Evolutionary conservation across 164 flowering plant species (phyloP).

Genomic region (Paratinospora sagittata): DNA sequence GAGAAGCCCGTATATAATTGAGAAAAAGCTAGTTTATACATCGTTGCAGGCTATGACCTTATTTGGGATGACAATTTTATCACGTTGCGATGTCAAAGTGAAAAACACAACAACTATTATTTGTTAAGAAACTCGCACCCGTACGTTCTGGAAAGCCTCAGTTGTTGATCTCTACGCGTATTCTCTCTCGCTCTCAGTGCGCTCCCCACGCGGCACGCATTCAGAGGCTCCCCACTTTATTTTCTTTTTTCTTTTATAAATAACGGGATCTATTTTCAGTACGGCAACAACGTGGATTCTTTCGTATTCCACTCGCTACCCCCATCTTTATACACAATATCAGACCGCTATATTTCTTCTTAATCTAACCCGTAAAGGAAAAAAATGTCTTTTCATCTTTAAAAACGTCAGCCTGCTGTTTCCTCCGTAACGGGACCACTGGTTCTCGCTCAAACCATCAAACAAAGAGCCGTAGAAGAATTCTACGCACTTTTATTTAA

Average conservation of each 20-base stretch:
- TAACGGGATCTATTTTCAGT: background rate
- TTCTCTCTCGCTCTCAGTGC: background rate
- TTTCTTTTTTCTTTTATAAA: background rate
- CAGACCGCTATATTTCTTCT: no score
- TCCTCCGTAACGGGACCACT: background rate
- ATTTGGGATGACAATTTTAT: no score
- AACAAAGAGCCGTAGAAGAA: background rate
- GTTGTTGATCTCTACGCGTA: no score
- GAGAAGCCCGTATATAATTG: no score
- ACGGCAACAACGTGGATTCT: background rate
- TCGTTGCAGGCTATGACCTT: no score
- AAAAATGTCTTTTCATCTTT: background rate
- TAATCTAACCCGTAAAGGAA: background rate
- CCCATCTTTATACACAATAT: background rate
- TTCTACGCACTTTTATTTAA: background rate
- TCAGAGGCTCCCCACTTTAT: background rate
- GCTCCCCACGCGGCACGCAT: constrained; percentile 4
- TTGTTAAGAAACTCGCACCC: no score
- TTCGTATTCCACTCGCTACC: background rate
- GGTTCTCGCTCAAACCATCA: background rate
- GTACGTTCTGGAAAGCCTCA: no score
- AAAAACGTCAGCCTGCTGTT: background rate
- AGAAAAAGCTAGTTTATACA: no score
- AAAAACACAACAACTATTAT: no score
- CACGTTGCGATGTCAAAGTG: no score